These are phyloP conservation scores for Termitomyces sp. DNA, from an alignment of 768 basidiomycete species.

Conservation along the genomic window DNA sequence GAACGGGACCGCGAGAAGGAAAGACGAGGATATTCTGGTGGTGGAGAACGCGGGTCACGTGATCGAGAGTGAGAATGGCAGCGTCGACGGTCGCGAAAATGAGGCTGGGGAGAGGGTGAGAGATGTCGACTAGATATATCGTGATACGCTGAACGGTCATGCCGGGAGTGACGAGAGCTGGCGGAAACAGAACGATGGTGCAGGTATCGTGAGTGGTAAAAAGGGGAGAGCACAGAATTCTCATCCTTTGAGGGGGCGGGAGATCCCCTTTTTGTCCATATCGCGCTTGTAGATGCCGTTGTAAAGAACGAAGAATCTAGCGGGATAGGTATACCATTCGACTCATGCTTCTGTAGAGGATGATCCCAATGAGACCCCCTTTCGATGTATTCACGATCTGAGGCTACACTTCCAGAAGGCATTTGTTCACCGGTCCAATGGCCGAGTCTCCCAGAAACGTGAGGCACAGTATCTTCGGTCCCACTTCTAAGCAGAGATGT, in stretches of 20 bases:
- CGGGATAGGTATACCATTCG: slow-evolving; percentile 11
- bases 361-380: background rate
- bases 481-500: background rate
- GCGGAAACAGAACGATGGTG: slow-evolving; percentile 3
- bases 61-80: slow-evolving; percentile 4
- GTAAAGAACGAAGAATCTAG: slow-evolving; percentile 13
- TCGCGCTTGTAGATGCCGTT: background rate
- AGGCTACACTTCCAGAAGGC: background rate
- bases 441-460: background rate
- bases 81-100: background rate
- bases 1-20: slow-evolving; percentile 1
- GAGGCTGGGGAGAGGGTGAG: slow-evolving; percentile 2
- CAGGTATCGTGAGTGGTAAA: background rate
- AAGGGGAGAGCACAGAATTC: background rate
- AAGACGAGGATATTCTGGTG: background rate
- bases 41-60: background rate
- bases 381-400: background rate
- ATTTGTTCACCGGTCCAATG: background rate
- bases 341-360: background rate
- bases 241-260: slow-evolving; percentile 1
- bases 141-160: background rate
- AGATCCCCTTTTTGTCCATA: background rate
- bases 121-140: background rate
- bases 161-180: background rate
- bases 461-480: background rate